Evolutionary conservation across 257 asterid species (phyloP), one percentile per base, ranked within the genome.

Genomic region (Gentiana macrophylla): DNA sequence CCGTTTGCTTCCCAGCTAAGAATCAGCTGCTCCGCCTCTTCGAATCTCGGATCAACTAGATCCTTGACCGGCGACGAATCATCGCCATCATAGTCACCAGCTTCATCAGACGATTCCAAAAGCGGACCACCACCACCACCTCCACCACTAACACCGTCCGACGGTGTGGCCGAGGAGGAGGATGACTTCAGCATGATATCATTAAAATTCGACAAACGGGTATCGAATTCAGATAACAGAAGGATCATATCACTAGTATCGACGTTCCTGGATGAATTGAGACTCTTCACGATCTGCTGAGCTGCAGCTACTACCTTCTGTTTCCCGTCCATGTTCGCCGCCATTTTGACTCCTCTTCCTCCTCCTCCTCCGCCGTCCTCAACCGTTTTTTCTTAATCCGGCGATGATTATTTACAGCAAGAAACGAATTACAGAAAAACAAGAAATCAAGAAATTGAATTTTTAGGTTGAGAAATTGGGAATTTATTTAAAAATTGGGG

Each of bases 251-350:
- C 94, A 52, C 78, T 89, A 35, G 93, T 65, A 68, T 84, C 72
- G 58, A 68, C 66, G 46, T 74, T 70, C 6, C 82, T 76, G 32
- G 91, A 75, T 55, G 83, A 76, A 46, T 84, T 81, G 10, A 90
- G 91, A 6, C 86, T 80, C 77, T 82, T 80, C n/a, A 90, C 89
- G 77, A 90, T 86, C 82, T 86, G 90, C 74, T 84, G 94, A 24
- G 95, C 98, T 11, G 98, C 77, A 41, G 94, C 95, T 53, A 90
- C 62, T 6, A 90, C 95, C 69, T 83, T 90, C 59, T 86, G 94
- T 58, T 85, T 75, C 50, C 86, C 97, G 55, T 80, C 84, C 49
- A 66, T 73, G 34, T 84, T 62, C 69, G 86, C 84, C 79, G 86
- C 92, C 92, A 79, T 81, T 46, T 56, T 45, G 38, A 35, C 46